Evolutionary conservation across 2,329 filamentous ascomycete species (phyloP).

Genomic region (Parasarocladium wereldwijsianum): DNA sequence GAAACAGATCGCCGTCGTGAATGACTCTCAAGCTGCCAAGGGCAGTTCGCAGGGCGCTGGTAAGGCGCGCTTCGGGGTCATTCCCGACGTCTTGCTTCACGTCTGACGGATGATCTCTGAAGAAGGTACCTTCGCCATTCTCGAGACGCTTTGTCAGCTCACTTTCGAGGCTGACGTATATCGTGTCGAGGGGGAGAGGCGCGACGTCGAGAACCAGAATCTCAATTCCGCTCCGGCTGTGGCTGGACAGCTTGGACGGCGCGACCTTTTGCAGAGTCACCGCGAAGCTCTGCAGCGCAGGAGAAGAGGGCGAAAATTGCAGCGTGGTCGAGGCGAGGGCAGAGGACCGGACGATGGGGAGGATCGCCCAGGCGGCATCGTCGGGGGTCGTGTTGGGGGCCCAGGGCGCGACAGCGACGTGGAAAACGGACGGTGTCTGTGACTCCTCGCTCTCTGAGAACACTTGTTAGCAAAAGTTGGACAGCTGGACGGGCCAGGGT

Average conservation of each 20-base stretch:
- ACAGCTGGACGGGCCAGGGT: background rate
- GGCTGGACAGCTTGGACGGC: slow-evolving; percentile 58
- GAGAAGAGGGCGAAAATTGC: slow-evolving; percentile 59
- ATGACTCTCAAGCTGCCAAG: slow-evolving; percentile 60
- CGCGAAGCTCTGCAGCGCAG: slow-evolving; percentile 66
- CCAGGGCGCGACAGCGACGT: slow-evolving; percentile 66
- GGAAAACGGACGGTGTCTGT: slow-evolving; percentile 27
- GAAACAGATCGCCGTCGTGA: slow-evolving; percentile 68
- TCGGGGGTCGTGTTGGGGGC: slow-evolving; percentile 41
- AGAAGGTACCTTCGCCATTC: slow-evolving; percentile 71
- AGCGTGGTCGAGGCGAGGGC: slow-evolving; percentile 63
- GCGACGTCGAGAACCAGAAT: slow-evolving; percentile 70
- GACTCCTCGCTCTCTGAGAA: slow-evolving; percentile 18
- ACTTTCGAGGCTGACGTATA: slow-evolving; percentile 76
- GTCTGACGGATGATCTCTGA: slow-evolving; percentile 39
- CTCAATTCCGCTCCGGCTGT: slow-evolving; percentile 66
- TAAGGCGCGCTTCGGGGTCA: slow-evolving; percentile 41
- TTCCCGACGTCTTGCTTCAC: slow-evolving; percentile 14
- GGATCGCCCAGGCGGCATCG: slow-evolving; percentile 66
- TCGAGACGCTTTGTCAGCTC: slow-evolving; percentile 68
- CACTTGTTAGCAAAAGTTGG: background rate
- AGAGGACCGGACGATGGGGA: slow-evolving; percentile 55
- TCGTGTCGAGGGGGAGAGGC: slow-evolving; percentile 65
- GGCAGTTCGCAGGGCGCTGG: slow-evolving; percentile 56
- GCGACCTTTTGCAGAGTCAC: slow-evolving; percentile 57